A percentile compares a stretch with the other conserved stretches of the same genome.
Conservation (phyloP, 257 asterid species). For the Fraxinus americana region DNA sequence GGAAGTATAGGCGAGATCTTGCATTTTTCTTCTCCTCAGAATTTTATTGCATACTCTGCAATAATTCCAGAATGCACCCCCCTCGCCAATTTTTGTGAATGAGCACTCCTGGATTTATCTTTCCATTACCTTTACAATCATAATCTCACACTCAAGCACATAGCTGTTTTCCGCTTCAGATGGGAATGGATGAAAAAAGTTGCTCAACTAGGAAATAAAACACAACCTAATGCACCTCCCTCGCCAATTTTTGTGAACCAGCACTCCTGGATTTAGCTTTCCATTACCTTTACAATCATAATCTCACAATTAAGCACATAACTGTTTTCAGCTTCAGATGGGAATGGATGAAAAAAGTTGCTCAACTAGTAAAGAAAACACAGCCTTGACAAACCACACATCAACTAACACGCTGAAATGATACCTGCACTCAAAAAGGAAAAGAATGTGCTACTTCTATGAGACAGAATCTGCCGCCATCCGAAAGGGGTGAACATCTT, state of each 20-base stretch:
- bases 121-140: not conserved
- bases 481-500: not conserved
- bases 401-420: not conserved
- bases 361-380: conserved; percentile 4
- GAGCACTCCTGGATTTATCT: conserved; percentile 3
- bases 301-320: conserved; percentile 1
- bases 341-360: not conserved
- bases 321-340: conserved; percentile 14
- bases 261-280: conserved; percentile 14
- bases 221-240: not conserved
- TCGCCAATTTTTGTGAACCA: conserved; percentile 10
- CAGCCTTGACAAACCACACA: conserved; percentile 15
- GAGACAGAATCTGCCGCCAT: not conserved
- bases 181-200: not conserved
- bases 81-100: conserved; percentile 9
- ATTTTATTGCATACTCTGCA: not conserved
- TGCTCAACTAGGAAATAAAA: conserved; percentile 5
- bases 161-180: conserved; percentile 13
- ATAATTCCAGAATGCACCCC: not conserved
- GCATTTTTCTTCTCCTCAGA: conserved; percentile 1
- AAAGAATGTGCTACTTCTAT: not conserved
- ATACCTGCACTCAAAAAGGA: not conserved
- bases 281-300: not conserved
- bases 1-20: not conserved
- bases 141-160: conserved; percentile 1